Evolutionary conservation across 2,329 filamentous ascomycete genomes (phyloP), one percentile per base, ranked within the genome.

Genomic region (Curvularia spicifera): DNA sequence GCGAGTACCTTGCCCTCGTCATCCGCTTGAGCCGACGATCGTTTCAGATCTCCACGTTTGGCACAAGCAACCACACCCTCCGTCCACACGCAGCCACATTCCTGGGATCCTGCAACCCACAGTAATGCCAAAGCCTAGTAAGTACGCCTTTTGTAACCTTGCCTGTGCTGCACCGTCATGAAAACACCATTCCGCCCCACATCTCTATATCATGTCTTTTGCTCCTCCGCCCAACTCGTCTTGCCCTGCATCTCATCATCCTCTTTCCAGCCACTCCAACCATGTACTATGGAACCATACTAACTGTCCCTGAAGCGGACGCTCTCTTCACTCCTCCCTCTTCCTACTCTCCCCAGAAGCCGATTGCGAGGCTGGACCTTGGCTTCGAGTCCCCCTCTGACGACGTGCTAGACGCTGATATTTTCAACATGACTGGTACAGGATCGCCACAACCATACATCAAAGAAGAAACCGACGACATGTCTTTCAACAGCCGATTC

Each of bases 401-500:
- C 74, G 75, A 78, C 70, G 73, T 68, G 52, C 67, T 80, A 71
- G 78, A 78, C 70, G 71, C 73, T 61, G 77, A 78, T 66, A 77
- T 79, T 51, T 79, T 79, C 71, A 77, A 70, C 64, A 87, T 87
- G 84, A 81, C 81, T 66, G 81, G 83, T 70, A 82, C 83, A 71
- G 82, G 82, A 70, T 82, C 81, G 63, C 78, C 79, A 59, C 81
- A 83, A 71, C 83, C 86, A 53, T 89, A 83, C 77, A 89, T 90
- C 78, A 90, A 90, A 80, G 83, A 84, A 78, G 87, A 90, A 75
- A 83, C 85, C 60, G 84, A 89, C 76, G 86, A 89, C 63, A 83
- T 84, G 71, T 79, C 80, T 68, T 88, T 83, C 78, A 81, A 84
- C 33, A 78, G 75, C 63, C 71, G 71, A 35, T 84, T 81, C 74